These are phyloP conservation scores for Hibiscus trionum DNA, from an alignment of 345 rosid species.

Conservation along the genomic window DNA sequence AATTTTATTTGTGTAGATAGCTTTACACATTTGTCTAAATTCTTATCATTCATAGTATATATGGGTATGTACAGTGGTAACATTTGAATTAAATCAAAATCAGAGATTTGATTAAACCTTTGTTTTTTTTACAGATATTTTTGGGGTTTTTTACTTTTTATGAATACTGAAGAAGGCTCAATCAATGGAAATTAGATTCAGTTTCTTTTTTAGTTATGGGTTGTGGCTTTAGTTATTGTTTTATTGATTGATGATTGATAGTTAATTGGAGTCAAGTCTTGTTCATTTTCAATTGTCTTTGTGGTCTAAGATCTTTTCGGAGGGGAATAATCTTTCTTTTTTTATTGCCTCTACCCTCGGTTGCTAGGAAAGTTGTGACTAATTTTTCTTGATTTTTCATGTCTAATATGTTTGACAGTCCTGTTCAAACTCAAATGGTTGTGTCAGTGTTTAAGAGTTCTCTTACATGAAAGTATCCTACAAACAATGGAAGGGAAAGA, in stretches of 20 bases:
- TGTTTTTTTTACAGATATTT: conserved; percentile 17
- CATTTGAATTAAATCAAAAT: background rate
- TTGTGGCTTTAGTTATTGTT: background rate
- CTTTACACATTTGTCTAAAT: background rate
- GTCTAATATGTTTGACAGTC: conserved; percentile 84
- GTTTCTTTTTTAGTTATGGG: background rate
- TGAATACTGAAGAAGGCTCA: conserved; percentile 17
- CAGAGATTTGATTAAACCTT: background rate
- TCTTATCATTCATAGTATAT: background rate
- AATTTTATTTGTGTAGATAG: background rate
- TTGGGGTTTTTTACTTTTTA: background rate
- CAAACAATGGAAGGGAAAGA: conserved; percentile 49
- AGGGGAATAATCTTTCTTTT: conserved; percentile 40
- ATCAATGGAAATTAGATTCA: background rate
- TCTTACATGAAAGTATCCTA: conserved; percentile 49
- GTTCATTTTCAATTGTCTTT: conserved; percentile 20
- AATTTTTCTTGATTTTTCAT: conserved; percentile 36
- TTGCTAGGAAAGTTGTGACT: background rate
- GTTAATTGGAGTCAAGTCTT: background rate
- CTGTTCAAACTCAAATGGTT: conserved; percentile 97
- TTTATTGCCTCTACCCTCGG: conserved; percentile 31
- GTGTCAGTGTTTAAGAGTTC: conserved; percentile 71
- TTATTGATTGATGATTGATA: background rate
- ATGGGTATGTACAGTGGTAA: background rate
- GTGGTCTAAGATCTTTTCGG: conserved; percentile 33